A percentile compares a stretch with the other conserved stretches of the same genome.
phyloP scores from a whole-genome alignment of 129 eudicot species.

The Flaveria bidentis region DNA sequence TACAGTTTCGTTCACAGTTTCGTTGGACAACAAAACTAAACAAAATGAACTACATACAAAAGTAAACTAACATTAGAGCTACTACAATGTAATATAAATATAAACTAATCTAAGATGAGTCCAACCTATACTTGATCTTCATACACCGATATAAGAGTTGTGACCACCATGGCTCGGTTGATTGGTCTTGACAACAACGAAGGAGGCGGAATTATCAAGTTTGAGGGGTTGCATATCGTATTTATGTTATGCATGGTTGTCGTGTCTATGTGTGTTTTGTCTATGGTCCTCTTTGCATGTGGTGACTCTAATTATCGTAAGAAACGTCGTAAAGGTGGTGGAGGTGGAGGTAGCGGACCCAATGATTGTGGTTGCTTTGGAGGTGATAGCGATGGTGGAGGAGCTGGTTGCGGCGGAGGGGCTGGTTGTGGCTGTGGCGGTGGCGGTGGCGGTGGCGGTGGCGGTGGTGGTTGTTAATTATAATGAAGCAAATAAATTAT shows the following conservation, averaged over 20 bases:
- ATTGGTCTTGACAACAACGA: neutral
- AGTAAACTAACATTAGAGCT: too few species aligned
- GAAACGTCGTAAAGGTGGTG: neutral
- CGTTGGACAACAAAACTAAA: too few species aligned
- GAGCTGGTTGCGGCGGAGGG: neutral
- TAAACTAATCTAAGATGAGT: too few species aligned
- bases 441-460: too few species aligned
- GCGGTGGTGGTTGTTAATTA: too few species aligned
- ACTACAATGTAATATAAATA: too few species aligned
- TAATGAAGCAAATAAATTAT: too few species aligned
- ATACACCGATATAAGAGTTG: too few species aligned
- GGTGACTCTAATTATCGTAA: constrained; percentile 22
- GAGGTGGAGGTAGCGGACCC: neutral
- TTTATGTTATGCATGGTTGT: constrained; percentile 36
- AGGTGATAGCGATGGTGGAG: neutral
- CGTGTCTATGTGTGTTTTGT: constrained; percentile 34
- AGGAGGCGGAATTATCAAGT: constrained; percentile 1
- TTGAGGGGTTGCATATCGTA: constrained; percentile 28
- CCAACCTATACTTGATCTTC: too few species aligned
- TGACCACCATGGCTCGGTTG: constrained; percentile 21
- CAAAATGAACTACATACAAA: too few species aligned
- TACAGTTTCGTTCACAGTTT: too few species aligned
- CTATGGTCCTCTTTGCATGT: constrained; percentile 39
- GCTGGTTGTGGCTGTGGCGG: too few species aligned
- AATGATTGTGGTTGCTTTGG: neutral